These are phyloP conservation scores for Metschnikowia sp. DNA, from an alignment of 805 yeast species.

Conservation along the genomic window DNA sequence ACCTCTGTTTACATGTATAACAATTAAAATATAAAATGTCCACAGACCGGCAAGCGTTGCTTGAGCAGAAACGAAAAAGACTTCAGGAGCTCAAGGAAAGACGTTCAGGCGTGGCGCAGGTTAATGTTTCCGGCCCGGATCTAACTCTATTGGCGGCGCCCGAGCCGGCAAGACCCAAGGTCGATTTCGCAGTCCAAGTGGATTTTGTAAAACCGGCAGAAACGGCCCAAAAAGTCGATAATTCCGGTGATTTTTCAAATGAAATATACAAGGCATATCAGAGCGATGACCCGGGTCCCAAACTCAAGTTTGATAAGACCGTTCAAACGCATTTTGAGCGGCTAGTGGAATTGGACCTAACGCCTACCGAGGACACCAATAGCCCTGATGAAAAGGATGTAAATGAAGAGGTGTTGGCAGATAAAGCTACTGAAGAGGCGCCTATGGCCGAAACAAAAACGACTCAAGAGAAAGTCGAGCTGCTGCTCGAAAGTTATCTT, in stretches of 20 bases:
- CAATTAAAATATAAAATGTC: not conserved
- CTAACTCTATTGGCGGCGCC: conserved; percentile 2
- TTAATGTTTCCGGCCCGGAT: conserved; percentile 13
- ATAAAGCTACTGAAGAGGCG: too few relatives aligned
- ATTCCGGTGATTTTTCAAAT: not conserved
- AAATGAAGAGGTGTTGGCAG: too few relatives aligned
- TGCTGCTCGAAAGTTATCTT: conserved; percentile 2
- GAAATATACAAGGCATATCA: too few relatives aligned
- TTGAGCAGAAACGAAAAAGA: conserved; percentile 41
- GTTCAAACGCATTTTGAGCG: conserved; percentile 20
- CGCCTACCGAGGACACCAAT: not conserved
- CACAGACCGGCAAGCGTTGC: conserved; percentile 31
- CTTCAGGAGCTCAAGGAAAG: conserved; percentile 25
- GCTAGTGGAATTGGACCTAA: not conserved
- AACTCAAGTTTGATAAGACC: conserved; percentile 20
- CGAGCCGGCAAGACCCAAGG: conserved; percentile 6
- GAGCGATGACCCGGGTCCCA: not conserved
- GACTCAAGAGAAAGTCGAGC: conserved; percentile 3
- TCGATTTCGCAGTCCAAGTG: conserved; percentile 29
- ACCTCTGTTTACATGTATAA: conserved; percentile 9
- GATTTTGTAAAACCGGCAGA: conserved; percentile 13
- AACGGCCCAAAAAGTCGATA: not conserved
- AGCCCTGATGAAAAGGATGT: too few relatives aligned
- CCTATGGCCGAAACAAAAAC: too few relatives aligned
- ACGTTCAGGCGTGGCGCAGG: conserved; percentile 14